A percentile compares a stretch with the other conserved stretches of the same genome.
phyloP scores from a whole-genome alignment of 495 filamentous ascomycete species.

The Tuber calosporum region DNA sequence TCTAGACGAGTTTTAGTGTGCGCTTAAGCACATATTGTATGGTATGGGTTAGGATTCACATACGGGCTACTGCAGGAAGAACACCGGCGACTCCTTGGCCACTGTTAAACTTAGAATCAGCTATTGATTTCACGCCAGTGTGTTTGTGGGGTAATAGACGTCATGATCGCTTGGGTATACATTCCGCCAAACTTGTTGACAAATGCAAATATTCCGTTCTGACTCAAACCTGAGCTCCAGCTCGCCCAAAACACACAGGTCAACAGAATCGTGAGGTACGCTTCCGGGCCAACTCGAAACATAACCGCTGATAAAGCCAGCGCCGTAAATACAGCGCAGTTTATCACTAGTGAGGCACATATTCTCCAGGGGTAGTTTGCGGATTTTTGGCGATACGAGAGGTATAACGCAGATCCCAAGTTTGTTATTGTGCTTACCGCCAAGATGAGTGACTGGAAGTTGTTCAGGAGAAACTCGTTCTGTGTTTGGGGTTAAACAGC shows the following conservation, averaged over 20 bases:
- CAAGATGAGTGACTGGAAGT: slow-evolving; percentile 83
- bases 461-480: slow-evolving; percentile 59
- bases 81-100: slow-evolving; percentile 91
- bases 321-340: slow-evolving; percentile 61
- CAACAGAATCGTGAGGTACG: slow-evolving; percentile 77
- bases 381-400: slow-evolving; percentile 68
- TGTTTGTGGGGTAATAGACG: slow-evolving; percentile 33
- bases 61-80: slow-evolving; percentile 69
- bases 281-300: slow-evolving; percentile 52
- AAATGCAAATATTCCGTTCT: slow-evolving; percentile 92
- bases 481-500: neutral
- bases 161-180: slow-evolving; percentile 96
- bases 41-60: neutral
- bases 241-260: slow-evolving; percentile 71
- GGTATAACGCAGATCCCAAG: slow-evolving; percentile 60
- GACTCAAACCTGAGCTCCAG: slow-evolving; percentile 72
- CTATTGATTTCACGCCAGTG: neutral
- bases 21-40: neutral
- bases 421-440: slow-evolving; percentile 81
- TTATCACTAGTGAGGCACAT: slow-evolving; percentile 62
- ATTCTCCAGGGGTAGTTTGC: slow-evolving; percentile 83
- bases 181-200: slow-evolving; percentile 75
- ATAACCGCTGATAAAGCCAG: slow-evolving; percentile 70
- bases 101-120: slow-evolving; percentile 20
- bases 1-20: slow-evolving; percentile 37